phyloP scores from a whole-genome alignment of 2,329 filamentous ascomycete species.

The Cercospora sp. region DNA sequence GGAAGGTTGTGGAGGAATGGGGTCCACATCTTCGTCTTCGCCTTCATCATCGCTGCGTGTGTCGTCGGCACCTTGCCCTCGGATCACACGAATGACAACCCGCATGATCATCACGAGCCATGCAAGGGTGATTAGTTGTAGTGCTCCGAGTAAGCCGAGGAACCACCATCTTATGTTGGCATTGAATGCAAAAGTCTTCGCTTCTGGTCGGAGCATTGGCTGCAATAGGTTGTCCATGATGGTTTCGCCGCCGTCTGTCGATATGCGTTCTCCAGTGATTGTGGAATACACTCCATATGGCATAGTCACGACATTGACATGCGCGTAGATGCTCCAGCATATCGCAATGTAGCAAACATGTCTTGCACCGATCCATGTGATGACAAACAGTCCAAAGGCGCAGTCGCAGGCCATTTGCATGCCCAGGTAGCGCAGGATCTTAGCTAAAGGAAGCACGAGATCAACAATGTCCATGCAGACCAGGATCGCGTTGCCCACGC shows the following conservation, averaged over 20 bases:
- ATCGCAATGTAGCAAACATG: constrained; percentile 78
- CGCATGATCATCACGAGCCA: constrained; percentile 90
- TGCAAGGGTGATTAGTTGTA: constrained; percentile 77
- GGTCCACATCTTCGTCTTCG: constrained; percentile 58
- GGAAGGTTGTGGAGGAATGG: constrained; percentile 27
- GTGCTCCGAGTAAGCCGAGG: constrained; percentile 69
- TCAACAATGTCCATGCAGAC: constrained; percentile 94
- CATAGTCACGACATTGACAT: constrained; percentile 61
- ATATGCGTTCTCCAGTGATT: constrained; percentile 56
- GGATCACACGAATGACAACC: constrained; percentile 77
- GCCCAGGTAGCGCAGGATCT: constrained; percentile 88
- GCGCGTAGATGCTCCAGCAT: constrained; percentile 77
- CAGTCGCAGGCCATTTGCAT: constrained; percentile 75
- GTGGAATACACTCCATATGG: constrained; percentile 67
- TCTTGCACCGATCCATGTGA: constrained; percentile 79
- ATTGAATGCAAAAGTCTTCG: constrained; percentile 74
- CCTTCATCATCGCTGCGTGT: constrained; percentile 82
- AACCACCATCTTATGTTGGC: constrained; percentile 73
- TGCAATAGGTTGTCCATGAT: constrained; percentile 64
- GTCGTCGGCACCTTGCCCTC: constrained; percentile 78
- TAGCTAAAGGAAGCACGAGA: constrained; percentile 77
- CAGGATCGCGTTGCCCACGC: constrained; percentile 84
- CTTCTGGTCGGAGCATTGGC: constrained; percentile 70
- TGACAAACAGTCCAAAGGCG: constrained; percentile 81
- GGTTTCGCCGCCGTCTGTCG: constrained; percentile 49